Conservation (phyloP, 176 grass and related monocot genomes). For the Ananas comosus region DNA sequence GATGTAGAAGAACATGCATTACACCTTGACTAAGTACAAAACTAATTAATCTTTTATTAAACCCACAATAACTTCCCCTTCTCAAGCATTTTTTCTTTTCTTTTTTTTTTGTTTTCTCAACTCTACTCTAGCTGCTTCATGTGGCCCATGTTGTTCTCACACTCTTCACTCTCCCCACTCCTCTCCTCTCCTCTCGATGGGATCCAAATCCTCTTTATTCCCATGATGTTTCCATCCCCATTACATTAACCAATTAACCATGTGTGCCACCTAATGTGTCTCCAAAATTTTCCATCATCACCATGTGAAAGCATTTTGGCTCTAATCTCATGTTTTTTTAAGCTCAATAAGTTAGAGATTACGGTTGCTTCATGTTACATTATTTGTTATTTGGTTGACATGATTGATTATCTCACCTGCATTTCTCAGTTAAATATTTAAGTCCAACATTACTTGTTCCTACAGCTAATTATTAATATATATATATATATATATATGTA, state of each 20-base stretch:
- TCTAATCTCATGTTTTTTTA: background rate
- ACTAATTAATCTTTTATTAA: conserved; percentile 32
- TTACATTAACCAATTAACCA: conserved; percentile 42
- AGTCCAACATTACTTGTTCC: too few species aligned
- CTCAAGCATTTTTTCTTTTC: background rate
- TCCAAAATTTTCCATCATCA: conserved; percentile 31
- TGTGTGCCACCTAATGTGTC: conserved; percentile 69
- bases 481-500: too few species aligned
- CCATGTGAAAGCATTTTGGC: conserved; percentile 38
- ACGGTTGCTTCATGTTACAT: conserved; percentile 15
- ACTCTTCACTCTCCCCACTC: conserved; percentile 10
- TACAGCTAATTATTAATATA: too few species aligned
- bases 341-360: conserved; percentile 1
- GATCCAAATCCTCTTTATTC: conserved; percentile 66
- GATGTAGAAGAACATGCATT: conserved; percentile 85
- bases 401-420: too few species aligned
- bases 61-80: conserved; percentile 17
- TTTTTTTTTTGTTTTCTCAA: conserved; percentile 8
- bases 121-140: conserved; percentile 28
- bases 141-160: conserved; percentile 44
- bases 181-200: conserved; percentile 34
- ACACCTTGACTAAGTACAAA: conserved; percentile 47
- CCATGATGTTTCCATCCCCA: conserved; percentile 57
- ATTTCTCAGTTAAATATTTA: too few species aligned
- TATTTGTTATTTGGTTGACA: too few species aligned